Evolutionary conservation across 495 filamentous ascomycete species (phyloP), one percentile per base, ranked within the genome.

Genomic region (Thozetella sp.): DNA sequence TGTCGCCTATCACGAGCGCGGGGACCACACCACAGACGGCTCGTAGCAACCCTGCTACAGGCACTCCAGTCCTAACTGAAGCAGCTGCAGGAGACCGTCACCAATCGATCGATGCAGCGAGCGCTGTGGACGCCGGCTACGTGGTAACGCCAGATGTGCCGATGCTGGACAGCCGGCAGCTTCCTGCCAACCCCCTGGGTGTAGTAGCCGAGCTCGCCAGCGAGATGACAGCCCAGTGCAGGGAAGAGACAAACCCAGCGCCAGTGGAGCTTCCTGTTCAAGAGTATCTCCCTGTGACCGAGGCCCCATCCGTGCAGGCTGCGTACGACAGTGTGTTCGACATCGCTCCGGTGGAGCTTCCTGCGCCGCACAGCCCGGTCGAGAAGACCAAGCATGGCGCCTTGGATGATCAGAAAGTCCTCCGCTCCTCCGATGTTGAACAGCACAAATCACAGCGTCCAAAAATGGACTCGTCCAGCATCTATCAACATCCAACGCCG

Each of bases 171-270:
- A 60, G 62, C 23, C 56, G 59, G 10, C 37, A 57, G 50, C 53
- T 59, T 25, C 57, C 51, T 34, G 68, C 70, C 55, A 70, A 74
- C 22, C 72, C 79, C 0, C 57, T 78, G 25, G 77, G 78, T n/a
- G 61, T 70, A n/a, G 66, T 82, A 22, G 71, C 79, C 2, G 79
- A 82, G 60, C 63, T 82, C 22, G 59, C 68, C 53, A 79, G 68
- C 53, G 72, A 74, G 25, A 24, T 53, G 30, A 76, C 65, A 43
- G 73, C 54, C 54, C 69, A 51, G 58, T 72, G 67, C 63, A 69
- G 59, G 51, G 71, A 67, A 37, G 76, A 67, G 64, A 72, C 61
- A 54, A 57, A 81, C 51, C 69, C 79, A 15, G 65, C 77, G 4
- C 76, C 77, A 1, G 67, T 80, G 15, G 79, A 81, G 57, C 27